These are phyloP conservation scores for Lepidium campestre DNA, from an alignment of 441 rosid species.

Conservation along the genomic window DNA sequence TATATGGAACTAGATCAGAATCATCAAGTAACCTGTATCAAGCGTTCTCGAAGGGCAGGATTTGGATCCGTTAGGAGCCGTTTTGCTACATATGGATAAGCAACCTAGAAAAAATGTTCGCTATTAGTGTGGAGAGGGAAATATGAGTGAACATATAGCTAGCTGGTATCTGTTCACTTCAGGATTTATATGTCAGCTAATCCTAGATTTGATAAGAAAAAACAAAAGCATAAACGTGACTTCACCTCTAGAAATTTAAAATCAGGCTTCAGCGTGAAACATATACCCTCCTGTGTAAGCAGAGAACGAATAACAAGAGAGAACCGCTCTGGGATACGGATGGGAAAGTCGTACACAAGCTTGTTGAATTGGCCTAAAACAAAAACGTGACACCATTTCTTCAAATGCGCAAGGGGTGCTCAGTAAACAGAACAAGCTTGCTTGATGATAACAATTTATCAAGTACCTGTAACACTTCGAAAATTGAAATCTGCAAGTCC, in stretches of 20 bases:
- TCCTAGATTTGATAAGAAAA: not conserved
- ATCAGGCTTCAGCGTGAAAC: conserved; percentile 84
- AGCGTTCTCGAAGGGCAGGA: conserved; percentile 92
- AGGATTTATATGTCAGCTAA: not conserved
- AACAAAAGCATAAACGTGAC: not conserved
- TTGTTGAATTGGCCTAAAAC: conserved; percentile 80
- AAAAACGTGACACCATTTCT: conserved; percentile 4
- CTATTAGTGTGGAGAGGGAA: conserved; percentile 7
- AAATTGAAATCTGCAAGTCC: conserved; percentile 93
- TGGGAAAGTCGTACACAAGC: conserved; percentile 85
- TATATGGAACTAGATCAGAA: not conserved
- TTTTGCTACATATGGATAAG: conserved; percentile 94
- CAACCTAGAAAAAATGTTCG: conserved; percentile 48
- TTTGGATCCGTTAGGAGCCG: conserved; percentile 92
- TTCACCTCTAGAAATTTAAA: conserved; percentile 95
- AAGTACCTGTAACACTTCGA: conserved; percentile 80
- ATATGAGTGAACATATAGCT: not conserved
- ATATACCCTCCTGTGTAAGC: conserved; percentile 92
- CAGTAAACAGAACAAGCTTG: not conserved
- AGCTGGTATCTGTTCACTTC: conserved; percentile 7
- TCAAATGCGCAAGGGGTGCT: not conserved
- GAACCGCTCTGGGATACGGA: conserved; percentile 94
- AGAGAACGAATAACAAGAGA: conserved; percentile 92
- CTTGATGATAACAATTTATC: not conserved
- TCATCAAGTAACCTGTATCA: conserved; percentile 61